Percentiles rank a stretch among this genome's conserved stretches.
Conservation (phyloP, 495 filamentous ascomycete species). For the Xylaria acuta region DNA sequence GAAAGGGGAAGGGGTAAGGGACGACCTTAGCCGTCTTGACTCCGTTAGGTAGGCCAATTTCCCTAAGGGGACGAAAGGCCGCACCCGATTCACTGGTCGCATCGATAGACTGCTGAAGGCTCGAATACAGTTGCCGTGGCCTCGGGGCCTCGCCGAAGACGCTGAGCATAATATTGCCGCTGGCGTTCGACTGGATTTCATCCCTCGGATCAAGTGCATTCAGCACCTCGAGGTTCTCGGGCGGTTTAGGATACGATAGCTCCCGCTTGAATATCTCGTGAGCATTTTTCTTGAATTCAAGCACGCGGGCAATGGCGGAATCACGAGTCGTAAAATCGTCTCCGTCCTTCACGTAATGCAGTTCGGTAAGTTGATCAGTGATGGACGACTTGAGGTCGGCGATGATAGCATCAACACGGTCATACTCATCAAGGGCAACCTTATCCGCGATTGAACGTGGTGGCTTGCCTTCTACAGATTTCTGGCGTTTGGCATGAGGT, state of each 20-base stretch:
- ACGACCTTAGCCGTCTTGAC: slow-evolving; percentile 73
- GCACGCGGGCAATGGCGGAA: slow-evolving; percentile 43
- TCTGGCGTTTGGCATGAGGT: slow-evolving; percentile 54
- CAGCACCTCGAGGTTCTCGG: slow-evolving; percentile 25
- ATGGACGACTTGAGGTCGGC: slow-evolving; percentile 50
- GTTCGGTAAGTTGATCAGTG: slow-evolving; percentile 47
- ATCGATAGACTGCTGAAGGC: slow-evolving; percentile 66
- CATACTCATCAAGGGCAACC: slow-evolving; percentile 51
- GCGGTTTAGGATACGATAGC: slow-evolving; percentile 44
- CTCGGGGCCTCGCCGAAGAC: slow-evolving; percentile 73
- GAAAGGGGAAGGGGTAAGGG: slow-evolving; percentile 48
- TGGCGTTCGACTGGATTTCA: slow-evolving; percentile 36
- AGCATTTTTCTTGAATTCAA: slow-evolving; percentile 51
- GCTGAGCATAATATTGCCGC: slow-evolving; percentile 68
- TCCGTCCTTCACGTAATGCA: slow-evolving; percentile 37
- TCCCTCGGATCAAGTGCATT: slow-evolving; percentile 31
- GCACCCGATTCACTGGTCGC: slow-evolving; percentile 41
- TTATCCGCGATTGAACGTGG: slow-evolving; percentile 53
- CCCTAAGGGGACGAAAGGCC: slow-evolving; percentile 57
- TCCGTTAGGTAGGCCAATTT: slow-evolving; percentile 72
- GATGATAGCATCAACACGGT: slow-evolving; percentile 52
- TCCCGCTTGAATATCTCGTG: slow-evolving; percentile 50
- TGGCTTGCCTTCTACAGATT: slow-evolving; percentile 44
- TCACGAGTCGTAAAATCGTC: slow-evolving; percentile 36
- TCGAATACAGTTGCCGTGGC: slow-evolving; percentile 82